Conservation (phyloP, 2,329 filamentous ascomycete species). For the Venturia effusa region DNA sequence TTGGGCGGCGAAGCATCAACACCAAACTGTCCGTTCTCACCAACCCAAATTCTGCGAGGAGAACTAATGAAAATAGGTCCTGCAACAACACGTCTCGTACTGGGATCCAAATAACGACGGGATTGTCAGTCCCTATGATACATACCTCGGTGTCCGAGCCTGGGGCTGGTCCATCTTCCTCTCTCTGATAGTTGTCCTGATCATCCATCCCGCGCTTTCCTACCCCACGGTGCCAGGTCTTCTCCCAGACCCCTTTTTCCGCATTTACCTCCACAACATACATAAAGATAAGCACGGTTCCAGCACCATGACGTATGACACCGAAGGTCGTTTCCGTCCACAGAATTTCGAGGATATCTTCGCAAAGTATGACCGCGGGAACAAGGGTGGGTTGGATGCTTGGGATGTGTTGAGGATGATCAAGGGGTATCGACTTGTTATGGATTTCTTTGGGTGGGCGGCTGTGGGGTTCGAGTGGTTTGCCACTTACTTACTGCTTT, state of each 20-base stretch:
- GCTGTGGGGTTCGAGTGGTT: conserved; percentile 37
- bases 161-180: conserved; percentile 36
- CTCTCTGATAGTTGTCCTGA: conserved; percentile 31
- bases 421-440: conserved; percentile 29
- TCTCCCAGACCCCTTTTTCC: conserved; percentile 35
- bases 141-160: conserved; percentile 35
- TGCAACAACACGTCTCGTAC: conserved; percentile 44
- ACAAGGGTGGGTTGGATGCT: conserved; percentile 28
- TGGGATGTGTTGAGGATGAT: conserved; percentile 28
- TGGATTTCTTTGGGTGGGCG: conserved; percentile 36
- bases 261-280: conserved; percentile 29
- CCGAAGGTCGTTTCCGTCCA: conserved; percentile 34
- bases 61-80: conserved; percentile 20
- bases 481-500: conserved; percentile 42
- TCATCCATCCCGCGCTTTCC: conserved; percentile 40
- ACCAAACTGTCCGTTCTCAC: conserved; percentile 23
- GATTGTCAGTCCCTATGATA: conserved; percentile 43
- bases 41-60: not conserved
- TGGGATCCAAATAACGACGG: conserved; percentile 42
- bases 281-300: conserved; percentile 35
- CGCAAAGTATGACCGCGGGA: conserved; percentile 29
- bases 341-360: conserved; percentile 40
- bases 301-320: conserved; percentile 33
- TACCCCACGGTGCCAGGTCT: conserved; percentile 35
- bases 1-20: conserved; percentile 27